Percentiles rank a stretch among this genome's conserved stretches.
Conservation (phyloP, 2,329 filamentous ascomycete genomes). For the Fusarium miscanthi region DNA sequence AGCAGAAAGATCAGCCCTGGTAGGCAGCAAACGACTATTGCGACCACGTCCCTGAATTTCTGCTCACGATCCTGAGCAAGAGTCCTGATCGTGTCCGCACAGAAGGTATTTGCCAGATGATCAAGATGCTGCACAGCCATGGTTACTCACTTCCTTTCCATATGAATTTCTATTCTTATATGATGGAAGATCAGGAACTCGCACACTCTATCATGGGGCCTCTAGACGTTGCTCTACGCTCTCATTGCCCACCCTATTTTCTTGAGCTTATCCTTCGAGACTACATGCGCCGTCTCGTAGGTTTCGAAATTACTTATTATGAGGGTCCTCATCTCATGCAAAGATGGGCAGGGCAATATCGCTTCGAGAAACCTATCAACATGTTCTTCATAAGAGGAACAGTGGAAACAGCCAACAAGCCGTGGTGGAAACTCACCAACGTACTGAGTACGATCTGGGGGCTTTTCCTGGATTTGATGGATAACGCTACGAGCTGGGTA, state of each 20-base stretch:
- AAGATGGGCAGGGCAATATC: background rate
- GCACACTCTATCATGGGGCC: background rate
- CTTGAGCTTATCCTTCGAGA: background rate
- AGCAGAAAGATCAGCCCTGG: background rate
- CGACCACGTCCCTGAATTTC: background rate
- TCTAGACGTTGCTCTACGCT: background rate
- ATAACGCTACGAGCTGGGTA: fast-evolving
- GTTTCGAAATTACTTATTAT: fast-evolving
- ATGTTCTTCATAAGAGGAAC: too few relatives aligned
- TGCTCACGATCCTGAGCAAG: background rate
- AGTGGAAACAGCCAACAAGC: background rate
- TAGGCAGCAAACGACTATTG: fast-evolving
- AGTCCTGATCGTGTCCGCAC: background rate
- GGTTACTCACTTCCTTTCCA: background rate
- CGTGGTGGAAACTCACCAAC: background rate
- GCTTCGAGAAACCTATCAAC: background rate
- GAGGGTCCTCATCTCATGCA: background rate
- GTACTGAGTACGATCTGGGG: fast-evolving
- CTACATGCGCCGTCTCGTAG: background rate
- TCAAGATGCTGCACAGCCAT: background rate
- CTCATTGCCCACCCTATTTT: background rate
- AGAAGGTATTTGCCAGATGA: constrained; percentile 3
- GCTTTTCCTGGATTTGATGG: background rate
- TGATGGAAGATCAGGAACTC: too few relatives aligned
- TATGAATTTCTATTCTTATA: background rate